These are phyloP conservation scores for Eutrema japonicum DNA, from an alignment of 345 rosid species.

Conservation along the genomic window DNA sequence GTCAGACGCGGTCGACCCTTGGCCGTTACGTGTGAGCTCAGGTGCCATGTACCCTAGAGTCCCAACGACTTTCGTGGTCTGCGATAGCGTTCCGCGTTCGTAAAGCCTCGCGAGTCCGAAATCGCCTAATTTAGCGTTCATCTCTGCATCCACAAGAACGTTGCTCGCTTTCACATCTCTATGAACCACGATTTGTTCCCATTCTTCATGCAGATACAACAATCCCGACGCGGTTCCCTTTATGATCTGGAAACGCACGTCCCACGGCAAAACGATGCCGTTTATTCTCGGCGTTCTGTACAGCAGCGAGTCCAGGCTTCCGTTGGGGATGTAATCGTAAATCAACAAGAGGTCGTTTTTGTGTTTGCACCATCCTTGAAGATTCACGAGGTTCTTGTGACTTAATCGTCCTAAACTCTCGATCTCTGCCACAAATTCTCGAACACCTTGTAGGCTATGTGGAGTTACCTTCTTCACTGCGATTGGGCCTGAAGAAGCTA, in stretches of 20 bases:
- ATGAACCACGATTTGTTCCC: constrained; percentile 44
- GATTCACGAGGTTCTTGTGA: constrained; percentile 64
- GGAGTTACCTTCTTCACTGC: constrained; percentile 45
- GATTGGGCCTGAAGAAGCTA: constrained; percentile 22
- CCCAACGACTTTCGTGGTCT: constrained; percentile 59
- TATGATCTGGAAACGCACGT: constrained; percentile 33
- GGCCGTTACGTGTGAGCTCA: constrained; percentile 58
- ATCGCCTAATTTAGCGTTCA: constrained; percentile 54
- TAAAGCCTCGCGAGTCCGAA: constrained; percentile 68
- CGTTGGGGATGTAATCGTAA: constrained; percentile 50
- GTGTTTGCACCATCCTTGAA: constrained; percentile 68
- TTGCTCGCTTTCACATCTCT: constrained; percentile 46
- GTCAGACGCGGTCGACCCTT: constrained; percentile 60
- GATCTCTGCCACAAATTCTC: constrained; percentile 63
- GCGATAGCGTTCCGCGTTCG: constrained; percentile 54
- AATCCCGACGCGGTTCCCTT: constrained; percentile 41
- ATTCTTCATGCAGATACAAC: constrained; percentile 43
- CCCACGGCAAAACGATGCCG: constrained; percentile 34
- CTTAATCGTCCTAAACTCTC: constrained; percentile 63
- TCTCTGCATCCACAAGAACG: constrained; percentile 38
- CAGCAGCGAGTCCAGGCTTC: constrained; percentile 35
- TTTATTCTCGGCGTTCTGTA: constrained; percentile 19
- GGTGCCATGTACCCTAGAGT: constrained; percentile 76
- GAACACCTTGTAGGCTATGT: constrained; percentile 53
- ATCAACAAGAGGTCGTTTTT: constrained; percentile 55